Conservation (phyloP, 345 rosid species). For the Gynandropsis gynandra region DNA sequence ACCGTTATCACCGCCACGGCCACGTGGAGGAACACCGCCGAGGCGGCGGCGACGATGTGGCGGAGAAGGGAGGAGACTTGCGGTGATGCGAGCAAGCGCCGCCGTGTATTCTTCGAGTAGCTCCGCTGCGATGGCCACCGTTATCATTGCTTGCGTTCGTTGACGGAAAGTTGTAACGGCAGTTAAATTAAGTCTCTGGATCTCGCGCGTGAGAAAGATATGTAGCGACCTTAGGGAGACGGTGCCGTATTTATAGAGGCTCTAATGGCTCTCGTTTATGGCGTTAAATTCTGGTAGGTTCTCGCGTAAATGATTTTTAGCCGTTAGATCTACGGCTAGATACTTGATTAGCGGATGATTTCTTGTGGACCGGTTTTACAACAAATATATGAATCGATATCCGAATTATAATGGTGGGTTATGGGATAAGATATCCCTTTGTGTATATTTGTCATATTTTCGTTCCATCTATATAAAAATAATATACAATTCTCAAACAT, state of each 20-base stretch:
- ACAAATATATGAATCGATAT: too few relatives aligned
- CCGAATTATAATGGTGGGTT: too few relatives aligned
- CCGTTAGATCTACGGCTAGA: too few relatives aligned
- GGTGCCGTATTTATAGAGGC: conserved; percentile 17
- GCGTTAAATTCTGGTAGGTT: conserved; percentile 6
- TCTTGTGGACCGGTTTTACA: too few relatives aligned
- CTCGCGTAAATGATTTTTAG: too few relatives aligned
- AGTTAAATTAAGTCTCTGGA: not conserved
- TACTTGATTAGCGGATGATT: too few relatives aligned
- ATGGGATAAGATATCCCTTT: too few relatives aligned
- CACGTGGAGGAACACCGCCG: conserved; percentile 18
- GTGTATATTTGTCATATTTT: too few relatives aligned
- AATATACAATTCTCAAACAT: too few relatives aligned
- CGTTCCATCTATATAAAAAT: too few relatives aligned
- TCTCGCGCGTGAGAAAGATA: not conserved
- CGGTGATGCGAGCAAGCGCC: conserved; percentile 29
- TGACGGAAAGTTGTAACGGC: conserved; percentile 6
- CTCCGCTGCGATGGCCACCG: conserved; percentile 31
- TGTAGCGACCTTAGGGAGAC: conserved; percentile 4
- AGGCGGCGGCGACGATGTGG: conserved; percentile 20
- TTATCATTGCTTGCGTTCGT: conserved; percentile 18
- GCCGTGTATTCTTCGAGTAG: conserved; percentile 32
- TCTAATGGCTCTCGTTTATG: conserved; percentile 2
- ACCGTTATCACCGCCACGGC: conserved; percentile 10
- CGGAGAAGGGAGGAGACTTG: conserved; percentile 24